phyloP scores from a whole-genome alignment of 768 basidiomycete species.

The Neoboletus subvelutipes region DNA sequence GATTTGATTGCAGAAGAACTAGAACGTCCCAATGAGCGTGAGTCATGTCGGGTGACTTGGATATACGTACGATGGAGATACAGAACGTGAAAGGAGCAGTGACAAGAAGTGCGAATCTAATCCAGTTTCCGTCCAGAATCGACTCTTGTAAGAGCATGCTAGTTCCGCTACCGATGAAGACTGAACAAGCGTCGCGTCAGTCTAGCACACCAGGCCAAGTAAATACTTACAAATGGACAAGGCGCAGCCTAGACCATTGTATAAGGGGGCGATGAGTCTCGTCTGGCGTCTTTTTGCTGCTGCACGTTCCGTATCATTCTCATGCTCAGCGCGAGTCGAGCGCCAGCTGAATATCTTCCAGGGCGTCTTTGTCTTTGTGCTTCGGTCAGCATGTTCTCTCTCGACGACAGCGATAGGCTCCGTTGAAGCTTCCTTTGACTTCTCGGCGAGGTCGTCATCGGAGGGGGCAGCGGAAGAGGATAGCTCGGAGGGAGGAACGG shows the following conservation, averaged over 20 bases:
- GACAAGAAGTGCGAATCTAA: constrained; percentile 62
- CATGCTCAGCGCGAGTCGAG: constrained; percentile 41
- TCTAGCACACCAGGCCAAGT: background rate
- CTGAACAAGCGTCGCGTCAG: constrained; percentile 35
- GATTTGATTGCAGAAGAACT: constrained; percentile 79
- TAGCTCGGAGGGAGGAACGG: constrained; percentile 35
- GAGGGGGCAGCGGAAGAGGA: constrained; percentile 51
- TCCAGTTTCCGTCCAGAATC: constrained; percentile 59
- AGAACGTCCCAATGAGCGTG: background rate
- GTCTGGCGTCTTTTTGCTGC: constrained; percentile 43
- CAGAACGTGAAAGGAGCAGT: constrained; percentile 75
- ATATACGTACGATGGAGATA: constrained; percentile 60
- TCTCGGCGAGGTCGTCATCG: constrained; percentile 56
- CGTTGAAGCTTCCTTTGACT: constrained; percentile 29
- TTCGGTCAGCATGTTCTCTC: background rate
- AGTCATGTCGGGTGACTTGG: background rate
- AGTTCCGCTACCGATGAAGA: constrained; percentile 66
- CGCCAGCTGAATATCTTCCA: constrained; percentile 42
- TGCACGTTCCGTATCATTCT: constrained; percentile 54
- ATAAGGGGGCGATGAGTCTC: constrained; percentile 69
- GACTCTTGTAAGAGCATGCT: constrained; percentile 63
- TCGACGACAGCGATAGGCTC: constrained; percentile 12
- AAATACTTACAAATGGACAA: constrained; percentile 57
- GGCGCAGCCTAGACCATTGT: constrained; percentile 67
- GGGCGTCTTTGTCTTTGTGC: background rate